phyloP scores from a whole-genome alignment of 768 basidiomycete genomes.

The Naganishia vaughanmartiniae region DNA sequence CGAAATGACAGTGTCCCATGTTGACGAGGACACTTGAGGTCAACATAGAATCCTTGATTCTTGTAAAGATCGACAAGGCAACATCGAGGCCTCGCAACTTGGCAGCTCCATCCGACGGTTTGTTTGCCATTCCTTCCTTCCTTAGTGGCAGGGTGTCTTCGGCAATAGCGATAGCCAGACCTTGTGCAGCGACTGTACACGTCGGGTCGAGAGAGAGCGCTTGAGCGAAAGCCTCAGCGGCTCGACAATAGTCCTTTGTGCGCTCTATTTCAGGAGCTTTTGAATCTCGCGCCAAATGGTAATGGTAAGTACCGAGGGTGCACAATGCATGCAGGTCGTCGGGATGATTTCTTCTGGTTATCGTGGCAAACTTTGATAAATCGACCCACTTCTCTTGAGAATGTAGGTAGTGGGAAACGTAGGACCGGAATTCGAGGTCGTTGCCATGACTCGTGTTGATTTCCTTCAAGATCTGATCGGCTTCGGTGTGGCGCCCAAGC shows the following conservation, averaged over 20 bases:
- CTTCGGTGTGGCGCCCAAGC: conserved; percentile 71
- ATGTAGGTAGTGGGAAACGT: conserved; percentile 82
- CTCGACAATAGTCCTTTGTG: conserved; percentile 69
- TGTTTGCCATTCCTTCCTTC: conserved; percentile 59
- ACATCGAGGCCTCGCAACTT: conserved; percentile 69
- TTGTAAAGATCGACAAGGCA: conserved; percentile 82
- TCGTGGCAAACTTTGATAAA: conserved; percentile 21
- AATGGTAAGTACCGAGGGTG: conserved; percentile 80
- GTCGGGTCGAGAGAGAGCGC: conserved; percentile 77
- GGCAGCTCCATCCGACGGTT: conserved; percentile 10
- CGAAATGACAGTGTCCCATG: conserved; percentile 93
- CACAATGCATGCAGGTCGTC: conserved; percentile 87
- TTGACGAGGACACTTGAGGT: conserved; percentile 87
- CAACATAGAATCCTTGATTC: conserved; percentile 80
- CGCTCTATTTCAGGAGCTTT: conserved; percentile 64
- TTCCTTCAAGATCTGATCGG: conserved; percentile 86
- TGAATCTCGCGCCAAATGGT: conserved; percentile 82
- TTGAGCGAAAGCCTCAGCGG: conserved; percentile 89
- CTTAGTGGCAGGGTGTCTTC: conserved; percentile 78
- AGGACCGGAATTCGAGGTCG: conserved; percentile 68
- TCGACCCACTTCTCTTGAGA: conserved; percentile 57
- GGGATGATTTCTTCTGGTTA: conserved; percentile 21
- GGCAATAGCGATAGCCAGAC: conserved; percentile 86
- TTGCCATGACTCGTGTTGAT: conserved; percentile 61
- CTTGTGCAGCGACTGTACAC: conserved; percentile 91